Evolutionary conservation across 768 basidiomycete species (phyloP).

Genomic region (Kwoniella sp.): DNA sequence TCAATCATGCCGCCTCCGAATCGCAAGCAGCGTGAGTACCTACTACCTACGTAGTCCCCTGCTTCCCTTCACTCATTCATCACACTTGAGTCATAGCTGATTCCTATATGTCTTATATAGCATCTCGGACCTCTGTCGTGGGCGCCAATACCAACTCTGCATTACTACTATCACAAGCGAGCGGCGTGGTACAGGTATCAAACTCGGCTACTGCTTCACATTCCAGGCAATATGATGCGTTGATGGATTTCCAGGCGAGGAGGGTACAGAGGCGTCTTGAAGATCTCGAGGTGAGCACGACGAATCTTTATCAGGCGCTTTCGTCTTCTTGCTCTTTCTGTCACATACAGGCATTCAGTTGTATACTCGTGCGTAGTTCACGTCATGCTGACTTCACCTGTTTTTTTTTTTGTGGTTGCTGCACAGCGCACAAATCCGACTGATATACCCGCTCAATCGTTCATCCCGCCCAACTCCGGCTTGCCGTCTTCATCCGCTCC

Average conservation of each 20-base stretch:
- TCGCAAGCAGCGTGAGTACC: constrained; percentile 35
- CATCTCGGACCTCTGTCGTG: not conserved
- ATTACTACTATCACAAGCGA: not conserved
- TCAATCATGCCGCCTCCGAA: constrained; percentile 28
- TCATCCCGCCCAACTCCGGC: constrained; percentile 21
- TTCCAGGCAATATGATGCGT: constrained; percentile 34
- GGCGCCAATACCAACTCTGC: constrained; percentile 4
- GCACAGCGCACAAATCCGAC: constrained; percentile 53
- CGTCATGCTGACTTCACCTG: too few species aligned
- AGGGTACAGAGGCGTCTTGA: constrained; percentile 44
- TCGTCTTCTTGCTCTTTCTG: not conserved
- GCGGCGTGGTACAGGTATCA: not conserved
- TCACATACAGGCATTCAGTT: too few species aligned
- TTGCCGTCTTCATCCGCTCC: constrained; percentile 6
- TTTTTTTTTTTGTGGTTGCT: not conserved
- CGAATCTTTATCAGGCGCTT: not conserved
- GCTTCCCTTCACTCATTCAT: too few species aligned
- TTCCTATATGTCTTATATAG: too few species aligned
- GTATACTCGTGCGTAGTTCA: too few species aligned
- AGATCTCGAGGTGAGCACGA: constrained; percentile 47
- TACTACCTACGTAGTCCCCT: not conserved
- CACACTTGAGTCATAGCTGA: too few species aligned
- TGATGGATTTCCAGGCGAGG: constrained; percentile 41
- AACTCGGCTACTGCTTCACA: not conserved
- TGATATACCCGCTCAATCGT: constrained; percentile 48